Percentiles rank a stretch among this genome's conserved stretches.
These are phyloP conservation scores for Boletus subluridellus DNA, from an alignment of 1,284 basidiomycete species.

Conservation along the genomic window DNA sequence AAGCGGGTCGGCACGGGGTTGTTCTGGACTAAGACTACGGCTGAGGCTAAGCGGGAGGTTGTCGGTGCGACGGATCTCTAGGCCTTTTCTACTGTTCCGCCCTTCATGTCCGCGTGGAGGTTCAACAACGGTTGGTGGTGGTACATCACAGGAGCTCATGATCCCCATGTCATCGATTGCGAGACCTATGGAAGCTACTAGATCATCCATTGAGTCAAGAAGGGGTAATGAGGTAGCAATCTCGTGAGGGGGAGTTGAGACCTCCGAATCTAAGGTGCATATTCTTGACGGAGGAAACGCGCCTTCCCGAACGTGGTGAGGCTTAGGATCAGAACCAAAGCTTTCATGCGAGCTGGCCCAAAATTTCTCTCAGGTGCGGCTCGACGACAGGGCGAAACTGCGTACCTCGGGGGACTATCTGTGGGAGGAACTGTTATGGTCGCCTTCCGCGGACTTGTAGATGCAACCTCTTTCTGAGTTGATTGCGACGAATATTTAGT, in stretches of 20 bases:
- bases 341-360: slow-evolving; percentile 21
- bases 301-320: slow-evolving; percentile 60
- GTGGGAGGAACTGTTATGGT: slow-evolving; percentile 1
- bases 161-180: slow-evolving; percentile 40
- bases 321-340: slow-evolving; percentile 19
- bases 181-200: slow-evolving; percentile 35
- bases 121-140: slow-evolving; percentile 41
- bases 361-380: background rate
- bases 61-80: slow-evolving; percentile 34
- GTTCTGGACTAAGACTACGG: slow-evolving; percentile 17
- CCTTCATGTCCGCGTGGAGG: slow-evolving; percentile 35
- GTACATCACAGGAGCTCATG: slow-evolving; percentile 30
- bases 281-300: slow-evolving; percentile 57
- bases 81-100: slow-evolving; percentile 20
- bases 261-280: slow-evolving; percentile 33
- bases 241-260: slow-evolving; percentile 18
- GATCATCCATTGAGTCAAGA: slow-evolving; percentile 34
- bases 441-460: slow-evolving; percentile 6
- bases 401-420: slow-evolving; percentile 25
- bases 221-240: slow-evolving; percentile 18
- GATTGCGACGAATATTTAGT: slow-evolving; percentile 17
- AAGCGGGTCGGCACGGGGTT: background rate
- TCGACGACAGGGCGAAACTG: background rate
- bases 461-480: slow-evolving; percentile 2
- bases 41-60: slow-evolving; percentile 8